Conservation (phyloP, 495 filamentous ascomycete genomes). For the Talaromyces nanjingensis region DNA sequence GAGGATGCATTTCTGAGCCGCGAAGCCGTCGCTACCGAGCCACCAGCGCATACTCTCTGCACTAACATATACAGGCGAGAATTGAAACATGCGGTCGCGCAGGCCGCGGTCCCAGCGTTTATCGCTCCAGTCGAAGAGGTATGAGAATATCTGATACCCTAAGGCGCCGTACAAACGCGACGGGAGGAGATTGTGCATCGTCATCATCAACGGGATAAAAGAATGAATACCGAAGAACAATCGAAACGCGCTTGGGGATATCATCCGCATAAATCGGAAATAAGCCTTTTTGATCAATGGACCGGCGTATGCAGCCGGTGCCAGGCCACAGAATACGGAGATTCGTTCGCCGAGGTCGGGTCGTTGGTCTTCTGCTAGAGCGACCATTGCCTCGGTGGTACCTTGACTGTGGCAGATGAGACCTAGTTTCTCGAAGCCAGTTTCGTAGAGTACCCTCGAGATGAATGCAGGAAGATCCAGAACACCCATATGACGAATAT, state of each 20-base stretch:
- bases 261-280: constrained; percentile 84
- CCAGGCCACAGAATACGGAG: constrained; percentile 87
- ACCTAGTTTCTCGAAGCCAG: constrained; percentile 75
- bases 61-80: constrained; percentile 83
- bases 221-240: constrained; percentile 87
- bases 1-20: constrained; percentile 85
- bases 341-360: constrained; percentile 80
- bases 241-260: constrained; percentile 70
- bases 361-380: constrained; percentile 84
- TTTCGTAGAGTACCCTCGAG: constrained; percentile 73
- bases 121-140: constrained; percentile 88
- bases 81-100: constrained; percentile 81
- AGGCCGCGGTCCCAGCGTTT: constrained; percentile 76
- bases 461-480: constrained; percentile 87
- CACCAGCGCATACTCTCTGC: constrained; percentile 95
- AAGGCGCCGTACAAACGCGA: constrained; percentile 70
- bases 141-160: constrained; percentile 85
- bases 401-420: constrained; percentile 88
- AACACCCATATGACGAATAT: constrained; percentile 88
- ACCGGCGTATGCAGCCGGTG: constrained; percentile 87
- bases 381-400: constrained; percentile 83
- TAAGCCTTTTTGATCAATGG: constrained; percentile 81
- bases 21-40: constrained; percentile 87
- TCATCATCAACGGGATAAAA: constrained; percentile 95
- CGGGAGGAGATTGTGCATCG: constrained; percentile 60